phyloP scores from a whole-genome alignment of 1,284 basidiomycete genomes.

The Ustilago cynodontis region DNA sequence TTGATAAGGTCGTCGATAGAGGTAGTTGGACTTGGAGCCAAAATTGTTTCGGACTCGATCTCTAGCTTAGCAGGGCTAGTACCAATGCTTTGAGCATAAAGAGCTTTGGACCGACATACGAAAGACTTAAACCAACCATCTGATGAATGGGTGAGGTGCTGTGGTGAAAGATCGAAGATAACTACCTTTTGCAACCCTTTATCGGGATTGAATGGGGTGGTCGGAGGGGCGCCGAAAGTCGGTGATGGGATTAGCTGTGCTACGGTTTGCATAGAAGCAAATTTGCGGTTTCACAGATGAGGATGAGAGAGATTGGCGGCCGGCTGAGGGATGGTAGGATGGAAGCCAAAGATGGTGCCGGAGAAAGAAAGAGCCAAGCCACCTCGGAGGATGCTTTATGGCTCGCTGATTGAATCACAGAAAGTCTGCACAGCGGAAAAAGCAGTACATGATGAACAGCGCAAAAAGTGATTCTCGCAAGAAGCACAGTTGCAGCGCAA shows the following conservation, averaged over 20 bases:
- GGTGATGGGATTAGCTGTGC: neutral
- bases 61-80: neutral
- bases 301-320: neutral
- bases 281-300: neutral
- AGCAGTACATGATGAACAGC: neutral
- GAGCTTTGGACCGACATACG: neutral
- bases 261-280: too few relatives aligned
- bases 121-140: slow-evolving; percentile 5
- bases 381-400: too few relatives aligned
- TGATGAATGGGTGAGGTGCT: neutral
- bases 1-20: neutral
- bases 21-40: neutral
- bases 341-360: too few relatives aligned
- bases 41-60: neutral
- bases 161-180: neutral
- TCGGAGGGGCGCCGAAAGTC: neutral
- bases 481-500: too few relatives aligned
- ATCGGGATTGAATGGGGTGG: neutral
- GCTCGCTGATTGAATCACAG: too few relatives aligned
- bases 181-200: neutral
- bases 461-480: too few relatives aligned
- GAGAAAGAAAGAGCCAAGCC: too few relatives aligned
- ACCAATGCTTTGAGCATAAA: neutral
- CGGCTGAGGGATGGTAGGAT: too few relatives aligned
- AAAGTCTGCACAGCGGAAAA: neutral